A percentile compares a stretch with the other conserved stretches of the same genome.
phyloP scores from a whole-genome alignment of 495 filamentous ascomycete genomes.

The Aspergillus bridgeri region DNA sequence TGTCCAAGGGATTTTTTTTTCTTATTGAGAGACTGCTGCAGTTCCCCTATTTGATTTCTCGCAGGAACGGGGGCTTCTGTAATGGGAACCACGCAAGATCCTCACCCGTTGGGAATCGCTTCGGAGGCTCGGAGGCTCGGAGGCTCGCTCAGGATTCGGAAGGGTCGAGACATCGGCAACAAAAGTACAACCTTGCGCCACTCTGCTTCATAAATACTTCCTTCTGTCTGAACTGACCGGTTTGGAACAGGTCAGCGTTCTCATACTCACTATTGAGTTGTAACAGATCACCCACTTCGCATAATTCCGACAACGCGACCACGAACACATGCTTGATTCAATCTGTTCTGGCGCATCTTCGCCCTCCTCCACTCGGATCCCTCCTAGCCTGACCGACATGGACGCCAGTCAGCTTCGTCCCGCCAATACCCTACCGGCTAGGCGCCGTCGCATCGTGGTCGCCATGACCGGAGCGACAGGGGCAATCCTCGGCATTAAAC shows the following conservation, averaged over 20 bases:
- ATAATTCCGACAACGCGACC: neutral
- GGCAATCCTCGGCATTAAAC: conserved; percentile 33
- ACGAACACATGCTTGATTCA: neutral
- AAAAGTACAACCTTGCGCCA: neutral
- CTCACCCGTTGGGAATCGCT: neutral
- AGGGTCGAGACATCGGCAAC: neutral
- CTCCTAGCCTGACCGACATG: neutral
- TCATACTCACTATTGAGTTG: neutral
- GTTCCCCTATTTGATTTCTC: conserved; percentile 32
- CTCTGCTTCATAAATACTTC: neutral
- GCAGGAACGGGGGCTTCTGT: conserved; percentile 19
- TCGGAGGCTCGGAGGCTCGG: conserved; percentile 2
- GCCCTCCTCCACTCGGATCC: neutral
- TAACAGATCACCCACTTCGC: neutral
- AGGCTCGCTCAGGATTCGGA: conserved; percentile 6
- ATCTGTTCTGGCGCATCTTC: neutral
- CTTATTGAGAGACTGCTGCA: neutral
- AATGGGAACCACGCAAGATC: neutral
- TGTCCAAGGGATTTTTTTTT: neutral
- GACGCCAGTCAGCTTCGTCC: neutral
- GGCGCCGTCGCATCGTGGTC: conserved; percentile 29
- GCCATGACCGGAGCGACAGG: conserved; percentile 44
- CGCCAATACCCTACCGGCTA: neutral
- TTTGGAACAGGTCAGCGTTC: neutral
- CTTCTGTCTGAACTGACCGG: neutral